Evolutionary conservation across 2,329 filamentous ascomycete species (phyloP).

Genomic region (Colletotrichum noveboracense): DNA sequence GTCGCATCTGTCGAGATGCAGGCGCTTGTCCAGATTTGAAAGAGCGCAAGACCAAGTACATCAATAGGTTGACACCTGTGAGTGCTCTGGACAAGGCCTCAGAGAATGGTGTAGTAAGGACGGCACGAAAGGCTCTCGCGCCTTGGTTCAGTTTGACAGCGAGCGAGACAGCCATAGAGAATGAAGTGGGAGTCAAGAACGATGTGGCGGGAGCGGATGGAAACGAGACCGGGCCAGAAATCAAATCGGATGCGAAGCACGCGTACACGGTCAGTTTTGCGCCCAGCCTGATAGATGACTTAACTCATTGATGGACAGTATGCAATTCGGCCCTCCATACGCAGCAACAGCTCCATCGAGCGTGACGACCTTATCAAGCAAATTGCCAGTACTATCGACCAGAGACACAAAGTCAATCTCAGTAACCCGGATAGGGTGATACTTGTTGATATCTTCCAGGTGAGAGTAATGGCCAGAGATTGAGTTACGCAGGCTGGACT

Average conservation of each 20-base stretch:
- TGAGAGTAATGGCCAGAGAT: constrained; percentile 39
- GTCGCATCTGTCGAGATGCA: constrained; percentile 61
- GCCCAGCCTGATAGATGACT: background rate
- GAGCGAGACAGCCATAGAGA: constrained; percentile 2
- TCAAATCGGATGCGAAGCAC: constrained; percentile 18
- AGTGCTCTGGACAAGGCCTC: constrained; percentile 67
- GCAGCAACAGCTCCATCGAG: constrained; percentile 73
- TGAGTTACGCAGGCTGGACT: background rate
- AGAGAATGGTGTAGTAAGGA: constrained; percentile 68
- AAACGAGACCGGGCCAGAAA: background rate
- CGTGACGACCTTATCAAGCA: constrained; percentile 74
- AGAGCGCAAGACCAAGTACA: constrained; percentile 57
- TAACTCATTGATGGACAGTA: constrained; percentile 57
- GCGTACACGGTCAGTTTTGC: constrained; percentile 47
- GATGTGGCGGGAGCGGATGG: background rate
- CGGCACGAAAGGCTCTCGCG: constrained; percentile 67
- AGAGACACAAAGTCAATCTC: constrained; percentile 78
- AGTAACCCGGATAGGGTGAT: constrained; percentile 79
- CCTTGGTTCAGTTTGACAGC: constrained; percentile 62
- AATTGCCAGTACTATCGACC: constrained; percentile 69
- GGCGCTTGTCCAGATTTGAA: constrained; percentile 43
- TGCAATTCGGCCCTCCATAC: constrained; percentile 80
- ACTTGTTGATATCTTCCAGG: constrained; percentile 81
- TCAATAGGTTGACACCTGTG: constrained; percentile 64
- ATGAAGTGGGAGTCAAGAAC: constrained; percentile 24